phyloP scores from a whole-genome alignment of 106 monocot genomes.

The Hemerocallis citrina region DNA sequence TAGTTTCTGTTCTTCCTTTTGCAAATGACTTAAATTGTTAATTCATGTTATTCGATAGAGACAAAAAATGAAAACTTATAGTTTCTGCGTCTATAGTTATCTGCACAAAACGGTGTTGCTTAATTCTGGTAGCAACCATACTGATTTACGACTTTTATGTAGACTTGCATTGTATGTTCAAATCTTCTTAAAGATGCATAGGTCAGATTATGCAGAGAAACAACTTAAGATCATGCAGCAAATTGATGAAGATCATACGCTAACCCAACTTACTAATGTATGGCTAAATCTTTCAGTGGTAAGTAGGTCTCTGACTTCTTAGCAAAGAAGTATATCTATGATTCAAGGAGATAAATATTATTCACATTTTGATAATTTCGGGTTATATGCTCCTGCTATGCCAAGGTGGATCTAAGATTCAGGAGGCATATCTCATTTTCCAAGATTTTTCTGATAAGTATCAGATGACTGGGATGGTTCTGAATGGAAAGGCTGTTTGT shows the following conservation, averaged over 20 bases:
- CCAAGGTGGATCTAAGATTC: conserved; percentile 96
- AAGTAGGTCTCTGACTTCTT: conserved; percentile 7
- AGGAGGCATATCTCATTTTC: conserved; percentile 94
- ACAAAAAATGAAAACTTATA: no score
- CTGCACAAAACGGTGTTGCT: no score
- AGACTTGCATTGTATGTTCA: conserved; percentile 93
- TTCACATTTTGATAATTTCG: not conserved
- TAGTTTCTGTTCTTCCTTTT: no score
- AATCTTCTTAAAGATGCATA: conserved; percentile 85
- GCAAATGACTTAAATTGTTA: no score
- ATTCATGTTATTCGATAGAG: no score
- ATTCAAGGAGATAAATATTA: not conserved
- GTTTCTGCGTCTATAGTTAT: no score
- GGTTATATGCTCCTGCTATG: conserved; percentile 10
- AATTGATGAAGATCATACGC: conserved; percentile 87
- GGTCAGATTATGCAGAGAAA: conserved; percentile 93
- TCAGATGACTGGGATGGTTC: conserved; percentile 76
- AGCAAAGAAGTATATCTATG: no score
- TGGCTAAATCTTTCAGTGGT: conserved; percentile 83
- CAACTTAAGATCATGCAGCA: conserved; percentile 94
- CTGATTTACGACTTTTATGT: no score
- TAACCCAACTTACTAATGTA: conserved; percentile 90
- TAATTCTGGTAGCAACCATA: no score
- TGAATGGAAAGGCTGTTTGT: conserved; percentile 95
- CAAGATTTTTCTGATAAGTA: conserved; percentile 95